Evolutionary conservation across 2,329 filamentous ascomycete genomes (phyloP).

Genomic region (Seiridium cupressi): DNA sequence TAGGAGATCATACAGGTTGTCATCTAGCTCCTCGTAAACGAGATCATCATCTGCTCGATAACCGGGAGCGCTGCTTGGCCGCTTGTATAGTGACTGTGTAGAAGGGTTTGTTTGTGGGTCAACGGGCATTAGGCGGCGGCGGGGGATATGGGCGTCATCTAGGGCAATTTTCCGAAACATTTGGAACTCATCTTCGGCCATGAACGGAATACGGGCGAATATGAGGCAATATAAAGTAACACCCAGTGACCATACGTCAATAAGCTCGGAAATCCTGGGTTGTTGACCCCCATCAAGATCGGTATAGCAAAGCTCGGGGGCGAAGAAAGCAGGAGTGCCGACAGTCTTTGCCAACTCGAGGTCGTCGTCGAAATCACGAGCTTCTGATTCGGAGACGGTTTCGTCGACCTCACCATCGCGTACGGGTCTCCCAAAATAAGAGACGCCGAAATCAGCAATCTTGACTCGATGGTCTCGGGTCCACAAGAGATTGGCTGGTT

Average conservation of each 20-base stretch:
- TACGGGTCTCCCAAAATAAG: constrained; percentile 88
- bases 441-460: constrained; percentile 98
- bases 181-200: constrained; percentile 86
- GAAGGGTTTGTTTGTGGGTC: constrained; percentile 57
- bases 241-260: constrained; percentile 96
- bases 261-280: constrained; percentile 83
- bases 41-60: constrained; percentile 78
- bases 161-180: constrained; percentile 91
- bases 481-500: constrained; percentile 87
- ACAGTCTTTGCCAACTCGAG: constrained; percentile 97
- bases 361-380: constrained; percentile 85
- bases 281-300: constrained; percentile 65
- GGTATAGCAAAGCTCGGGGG: constrained; percentile 91
- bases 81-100: constrained; percentile 53
- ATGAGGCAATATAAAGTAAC: constrained; percentile 96
- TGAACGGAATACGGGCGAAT: constrained; percentile 89
- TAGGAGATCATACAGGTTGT: constrained; percentile 76
- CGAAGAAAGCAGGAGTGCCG: constrained; percentile 95
- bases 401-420: constrained; percentile 79
- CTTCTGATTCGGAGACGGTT: constrained; percentile 75
- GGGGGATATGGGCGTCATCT: constrained; percentile 87
- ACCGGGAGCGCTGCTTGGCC: constrained; percentile 56
- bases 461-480: constrained; percentile 85
- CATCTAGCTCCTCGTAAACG: constrained; percentile 82
- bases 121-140: constrained; percentile 74